Conservation (phyloP, 495 filamentous ascomycete genomes). For the Echria macrotheca region DNA sequence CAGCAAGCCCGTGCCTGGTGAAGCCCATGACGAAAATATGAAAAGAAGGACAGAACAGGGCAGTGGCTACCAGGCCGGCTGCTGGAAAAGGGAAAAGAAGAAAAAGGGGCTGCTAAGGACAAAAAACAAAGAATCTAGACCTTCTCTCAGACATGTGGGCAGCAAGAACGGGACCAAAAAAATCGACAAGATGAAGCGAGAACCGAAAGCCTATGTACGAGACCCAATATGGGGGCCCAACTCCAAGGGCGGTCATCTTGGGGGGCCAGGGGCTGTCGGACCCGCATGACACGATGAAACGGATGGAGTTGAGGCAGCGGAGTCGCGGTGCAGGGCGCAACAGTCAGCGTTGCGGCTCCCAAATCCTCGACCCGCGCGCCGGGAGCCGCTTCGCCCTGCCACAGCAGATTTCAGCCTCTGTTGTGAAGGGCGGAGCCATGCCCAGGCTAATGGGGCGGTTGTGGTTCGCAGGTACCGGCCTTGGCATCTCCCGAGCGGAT, state of each 20-base stretch:
- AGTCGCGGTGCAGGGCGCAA: no score
- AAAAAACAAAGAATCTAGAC: not conserved
- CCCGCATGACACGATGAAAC: conserved; percentile 13
- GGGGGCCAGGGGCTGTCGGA: conserved; percentile 3
- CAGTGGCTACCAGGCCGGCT: conserved; percentile 23
- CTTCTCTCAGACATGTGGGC: no score
- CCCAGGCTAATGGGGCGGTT: conserved; percentile 11
- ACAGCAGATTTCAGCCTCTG: conserved; percentile 7
- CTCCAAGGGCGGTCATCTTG: not conserved
- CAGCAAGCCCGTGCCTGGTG: conserved; percentile 9
- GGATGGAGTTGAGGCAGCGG: no score
- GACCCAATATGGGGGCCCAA: not conserved
- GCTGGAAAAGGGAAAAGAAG: conserved; percentile 3
- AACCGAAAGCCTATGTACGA: not conserved
- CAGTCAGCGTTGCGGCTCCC: no score
- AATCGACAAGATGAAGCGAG: not conserved
- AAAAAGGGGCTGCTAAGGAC: not conserved
- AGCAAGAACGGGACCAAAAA: not conserved
- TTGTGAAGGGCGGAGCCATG: no score
- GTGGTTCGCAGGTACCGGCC: conserved; percentile 1
- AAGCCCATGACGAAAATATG: conserved; percentile 15
- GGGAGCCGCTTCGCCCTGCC: conserved; percentile 7
- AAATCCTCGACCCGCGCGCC: not conserved
- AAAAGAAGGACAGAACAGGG: conserved; percentile 6
- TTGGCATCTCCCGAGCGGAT: conserved; percentile 3